Evolutionary conservation across 805 yeast genomes (phyloP), one percentile per base, ranked within the genome.

Genomic region (Wickerhamiella spandovensis): DNA sequence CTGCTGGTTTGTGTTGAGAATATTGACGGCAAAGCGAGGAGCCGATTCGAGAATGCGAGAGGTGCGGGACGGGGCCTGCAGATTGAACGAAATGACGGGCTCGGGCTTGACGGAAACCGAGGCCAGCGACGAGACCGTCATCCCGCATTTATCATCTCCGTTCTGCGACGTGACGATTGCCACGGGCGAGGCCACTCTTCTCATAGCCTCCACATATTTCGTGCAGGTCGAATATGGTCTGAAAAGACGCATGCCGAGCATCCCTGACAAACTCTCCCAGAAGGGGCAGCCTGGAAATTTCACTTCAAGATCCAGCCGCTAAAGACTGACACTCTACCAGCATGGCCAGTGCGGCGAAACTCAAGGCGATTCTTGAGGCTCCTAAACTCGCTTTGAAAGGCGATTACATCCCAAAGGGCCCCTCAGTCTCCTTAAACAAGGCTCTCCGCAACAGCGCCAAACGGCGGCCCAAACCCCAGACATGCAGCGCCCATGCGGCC

Each of bases 21-120:
- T 63, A 64, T 90, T 95, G 10, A 90, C 67, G 1, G 94, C 95
- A 48, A 71, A 66, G 35, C 71, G 71, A 39, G 70, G 63, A n/a
- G 71, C 67, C 58, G 84, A 86, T 24, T 52, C 48, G 21, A 90
- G 67, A 10, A 77, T 68, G 6, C 70, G 68, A 0, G 95, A 81
- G 0, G 97, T 89, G 30, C 81, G 73, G 5, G 95, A 85, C 0
- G 97, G 97, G 13, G 80, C 68, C 64, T 85, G 95, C 38, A 90
- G 69, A 63, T 90, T 90, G 69, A 90, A 89, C 59, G 86, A 92
- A 1, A 90, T 60, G 49, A 89, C 66, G 1, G 95, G 94, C 13
- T 71, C 72, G 0, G 96, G 96, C 46, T 74, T 71, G 25, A 88
- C 75, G 0, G 95, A 80, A 13, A 90, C 67, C 1, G 97, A 88